Evolutionary conservation across 148 eudicot genomes (phyloP).

Genomic region (Fagopyrum esculentum): DNA sequence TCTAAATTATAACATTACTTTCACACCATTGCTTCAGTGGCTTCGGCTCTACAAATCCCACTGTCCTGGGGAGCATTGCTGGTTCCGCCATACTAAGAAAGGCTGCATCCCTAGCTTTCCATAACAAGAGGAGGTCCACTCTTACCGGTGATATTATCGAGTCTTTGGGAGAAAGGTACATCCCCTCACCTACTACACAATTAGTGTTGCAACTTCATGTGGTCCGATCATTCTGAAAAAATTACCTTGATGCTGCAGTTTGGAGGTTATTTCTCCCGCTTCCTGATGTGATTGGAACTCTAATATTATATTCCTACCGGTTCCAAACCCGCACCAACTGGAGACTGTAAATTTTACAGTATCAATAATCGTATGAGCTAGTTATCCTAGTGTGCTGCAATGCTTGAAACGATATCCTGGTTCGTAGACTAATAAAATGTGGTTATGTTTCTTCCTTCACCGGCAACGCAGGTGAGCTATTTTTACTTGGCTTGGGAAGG

Average conservation of each 20-base stretch:
- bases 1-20: not conserved
- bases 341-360: not conserved
- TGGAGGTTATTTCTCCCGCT: conserved; percentile 70
- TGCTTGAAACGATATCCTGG: not conserved
- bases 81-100: conserved; percentile 74
- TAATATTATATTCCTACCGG: not conserved
- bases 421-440: too few species aligned
- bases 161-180: conserved; percentile 72
- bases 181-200: not conserved
- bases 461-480: too few species aligned
- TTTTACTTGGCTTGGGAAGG: too few species aligned
- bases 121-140: conserved; percentile 68
- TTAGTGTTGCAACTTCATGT: not conserved
- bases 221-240: not conserved
- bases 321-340: not conserved
- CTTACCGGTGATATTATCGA: conserved; percentile 81
- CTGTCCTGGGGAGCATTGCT: conserved; percentile 73
- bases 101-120: conserved; percentile 68
- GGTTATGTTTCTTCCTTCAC: too few species aligned
- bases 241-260: conserved; percentile 34
- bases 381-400: not conserved
- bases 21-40: not conserved
- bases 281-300: conserved; percentile 18
- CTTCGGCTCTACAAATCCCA: conserved; percentile 36
- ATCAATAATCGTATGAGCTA: not conserved